Conservation (phyloP, 2,329 filamentous ascomycete genomes). For the Tolypocladium tundrense region DNA sequence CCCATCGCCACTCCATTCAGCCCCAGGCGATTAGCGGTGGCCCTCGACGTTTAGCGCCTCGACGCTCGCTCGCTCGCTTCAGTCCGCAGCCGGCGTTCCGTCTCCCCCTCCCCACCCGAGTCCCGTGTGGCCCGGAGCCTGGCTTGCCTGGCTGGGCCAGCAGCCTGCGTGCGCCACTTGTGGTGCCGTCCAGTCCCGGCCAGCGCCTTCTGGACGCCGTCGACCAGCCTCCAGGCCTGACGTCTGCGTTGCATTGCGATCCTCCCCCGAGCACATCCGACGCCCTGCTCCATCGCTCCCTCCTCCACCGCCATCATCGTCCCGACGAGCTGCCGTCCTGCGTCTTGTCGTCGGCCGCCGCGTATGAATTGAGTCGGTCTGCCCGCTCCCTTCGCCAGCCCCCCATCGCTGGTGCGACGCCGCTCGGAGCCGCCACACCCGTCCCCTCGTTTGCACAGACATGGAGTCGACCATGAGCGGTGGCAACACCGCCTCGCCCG, state of each 20-base stretch:
- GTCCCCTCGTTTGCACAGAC: conserved; percentile 19
- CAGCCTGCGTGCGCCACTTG: not conserved
- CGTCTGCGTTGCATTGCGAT: conserved; percentile 3
- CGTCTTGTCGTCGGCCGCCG: not conserved
- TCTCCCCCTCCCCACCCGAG: not conserved
- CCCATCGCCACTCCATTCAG: not conserved
- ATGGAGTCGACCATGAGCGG: conserved; percentile 21
- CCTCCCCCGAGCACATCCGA: conserved; percentile 1
- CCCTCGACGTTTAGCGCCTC: not conserved
- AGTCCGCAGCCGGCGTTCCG: conserved; percentile 5
- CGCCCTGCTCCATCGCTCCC: not conserved
- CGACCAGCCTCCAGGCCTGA: not conserved
- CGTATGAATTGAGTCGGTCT: conserved; percentile 1
- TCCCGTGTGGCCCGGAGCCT: conserved; percentile 4
- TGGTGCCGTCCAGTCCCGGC: not conserved
- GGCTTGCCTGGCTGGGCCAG: not conserved
- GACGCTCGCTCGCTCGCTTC: not conserved
- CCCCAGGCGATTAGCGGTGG: not conserved
- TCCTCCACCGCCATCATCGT: not conserved
- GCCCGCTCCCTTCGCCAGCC: not conserved
- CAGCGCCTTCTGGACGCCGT: not conserved
- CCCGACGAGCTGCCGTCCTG: not conserved
- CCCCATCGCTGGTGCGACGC: conserved; percentile 1
- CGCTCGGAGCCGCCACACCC: conserved; percentile 3
- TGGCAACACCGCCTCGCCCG: conserved; percentile 15